phyloP scores from a whole-genome alignment of 2,329 filamentous ascomycete species.

The Fusarium algeriense region DNA sequence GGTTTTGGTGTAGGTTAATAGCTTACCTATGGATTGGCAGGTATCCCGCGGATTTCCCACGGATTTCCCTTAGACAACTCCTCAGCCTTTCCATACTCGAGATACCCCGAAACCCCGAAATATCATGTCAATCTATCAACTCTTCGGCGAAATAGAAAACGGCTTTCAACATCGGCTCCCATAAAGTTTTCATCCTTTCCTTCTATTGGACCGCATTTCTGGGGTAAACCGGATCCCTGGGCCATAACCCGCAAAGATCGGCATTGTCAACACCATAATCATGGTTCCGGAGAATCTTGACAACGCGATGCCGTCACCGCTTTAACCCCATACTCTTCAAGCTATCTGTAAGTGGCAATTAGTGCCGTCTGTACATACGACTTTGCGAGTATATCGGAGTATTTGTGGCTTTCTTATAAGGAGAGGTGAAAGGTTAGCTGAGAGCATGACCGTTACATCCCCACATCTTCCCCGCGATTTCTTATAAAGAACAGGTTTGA shows the following conservation, averaged over 20 bases:
- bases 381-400: neutral
- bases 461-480: conserved; percentile 34
- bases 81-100: neutral
- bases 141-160: conserved; percentile 6
- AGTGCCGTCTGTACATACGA: neutral
- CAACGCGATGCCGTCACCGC: conserved; percentile 22
- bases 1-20: neutral
- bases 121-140: neutral
- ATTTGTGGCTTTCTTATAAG: neutral
- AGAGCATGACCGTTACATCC: conserved; percentile 21
- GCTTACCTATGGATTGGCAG: neutral
- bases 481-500: conserved; percentile 15
- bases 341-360: conserved; percentile 2
- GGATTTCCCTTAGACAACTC: neutral
- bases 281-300: neutral
- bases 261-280: conserved; percentile 14
- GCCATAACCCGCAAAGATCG: conserved; percentile 29
- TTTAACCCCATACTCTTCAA: neutral
- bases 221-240: conserved; percentile 16
- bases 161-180: neutral
- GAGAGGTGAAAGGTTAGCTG: neutral
- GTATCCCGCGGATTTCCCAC: neutral
- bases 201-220: conserved; percentile 21
- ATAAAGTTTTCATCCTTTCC: neutral
- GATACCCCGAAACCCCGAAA: conserved; percentile 32